Evolutionary conservation across 257 asterid genomes (phyloP).

Genomic region (Haberlea rhodopensis): DNA sequence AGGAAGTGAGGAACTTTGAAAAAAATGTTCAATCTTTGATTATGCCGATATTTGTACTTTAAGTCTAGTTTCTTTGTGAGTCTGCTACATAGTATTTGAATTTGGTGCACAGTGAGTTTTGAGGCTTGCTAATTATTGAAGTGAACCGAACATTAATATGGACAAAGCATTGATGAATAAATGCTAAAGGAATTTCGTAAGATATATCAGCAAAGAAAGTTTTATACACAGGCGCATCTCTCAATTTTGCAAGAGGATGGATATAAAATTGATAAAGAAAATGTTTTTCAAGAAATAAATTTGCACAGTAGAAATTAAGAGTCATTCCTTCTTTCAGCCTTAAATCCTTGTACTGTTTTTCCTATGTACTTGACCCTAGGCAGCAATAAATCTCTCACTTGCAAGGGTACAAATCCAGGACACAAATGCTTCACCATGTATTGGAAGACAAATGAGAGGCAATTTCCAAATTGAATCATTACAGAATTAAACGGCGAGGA

Average conservation of each 20-base stretch:
- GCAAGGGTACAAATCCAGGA: neutral
- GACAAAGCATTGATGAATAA: no score
- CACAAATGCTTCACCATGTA: neutral
- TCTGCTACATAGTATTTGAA: no score
- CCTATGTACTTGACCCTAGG: neutral
- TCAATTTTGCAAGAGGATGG: neutral
- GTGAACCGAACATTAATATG: no score
- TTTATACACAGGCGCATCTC: neutral
- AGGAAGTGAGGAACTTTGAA: neutral
- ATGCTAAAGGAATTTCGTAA: neutral
- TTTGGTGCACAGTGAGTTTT: no score
- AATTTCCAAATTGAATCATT: constrained; percentile 10
- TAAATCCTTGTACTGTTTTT: neutral
- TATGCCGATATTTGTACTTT: no score
- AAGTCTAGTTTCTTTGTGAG: no score
- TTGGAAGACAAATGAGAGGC: neutral
- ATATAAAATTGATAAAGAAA: neutral
- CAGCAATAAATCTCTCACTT: constrained; percentile 1
- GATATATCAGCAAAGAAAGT: constrained; percentile 4
- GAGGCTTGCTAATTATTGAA: no score
- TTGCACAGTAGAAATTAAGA: no score
- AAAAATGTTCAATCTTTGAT: neutral
- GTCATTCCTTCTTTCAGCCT: no score
- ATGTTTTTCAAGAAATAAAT: neutral
- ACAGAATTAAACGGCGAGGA: neutral